Evolutionary conservation across 108 stramenopile species (phyloP).

Genomic region (Epipyxis sp.): DNA sequence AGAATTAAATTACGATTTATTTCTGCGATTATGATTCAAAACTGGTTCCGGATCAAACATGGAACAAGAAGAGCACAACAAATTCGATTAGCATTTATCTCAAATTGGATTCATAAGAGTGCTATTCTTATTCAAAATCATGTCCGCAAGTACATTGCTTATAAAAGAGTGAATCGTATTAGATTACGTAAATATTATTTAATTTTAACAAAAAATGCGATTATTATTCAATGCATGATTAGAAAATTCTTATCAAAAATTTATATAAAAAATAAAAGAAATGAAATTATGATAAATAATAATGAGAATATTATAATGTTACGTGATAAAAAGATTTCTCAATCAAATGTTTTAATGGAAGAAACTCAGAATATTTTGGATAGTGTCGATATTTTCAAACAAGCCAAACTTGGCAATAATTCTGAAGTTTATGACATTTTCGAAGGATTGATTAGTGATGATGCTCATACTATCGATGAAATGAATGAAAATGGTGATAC

Average conservation of each 20-base stretch:
- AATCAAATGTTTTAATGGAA: no score
- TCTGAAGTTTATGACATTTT: not conserved
- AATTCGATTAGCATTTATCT: not conserved
- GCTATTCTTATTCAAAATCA: not conserved
- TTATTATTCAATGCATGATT: slow-evolving; percentile 10
- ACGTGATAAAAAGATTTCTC: no score
- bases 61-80: not conserved
- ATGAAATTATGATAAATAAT: no score
- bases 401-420: slow-evolving; percentile 2
- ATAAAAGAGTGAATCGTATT: slow-evolving; percentile 15
- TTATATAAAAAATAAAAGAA: no score
- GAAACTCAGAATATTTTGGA: slow-evolving; percentile 3
- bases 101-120: not conserved
- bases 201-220: not conserved
- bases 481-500: slow-evolving; percentile 21
- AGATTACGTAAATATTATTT: not conserved
- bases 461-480: not conserved
- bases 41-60: not conserved
- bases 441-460: slow-evolving; percentile 1
- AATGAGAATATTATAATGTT: no score
- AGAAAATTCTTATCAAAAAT: not conserved
- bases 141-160: not conserved
- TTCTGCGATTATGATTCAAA: slow-evolving; percentile 22
- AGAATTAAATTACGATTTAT: not conserved
- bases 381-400: not conserved